Conservation (phyloP, 257 asterid genomes). For the Mitragyna speciosa region DNA sequence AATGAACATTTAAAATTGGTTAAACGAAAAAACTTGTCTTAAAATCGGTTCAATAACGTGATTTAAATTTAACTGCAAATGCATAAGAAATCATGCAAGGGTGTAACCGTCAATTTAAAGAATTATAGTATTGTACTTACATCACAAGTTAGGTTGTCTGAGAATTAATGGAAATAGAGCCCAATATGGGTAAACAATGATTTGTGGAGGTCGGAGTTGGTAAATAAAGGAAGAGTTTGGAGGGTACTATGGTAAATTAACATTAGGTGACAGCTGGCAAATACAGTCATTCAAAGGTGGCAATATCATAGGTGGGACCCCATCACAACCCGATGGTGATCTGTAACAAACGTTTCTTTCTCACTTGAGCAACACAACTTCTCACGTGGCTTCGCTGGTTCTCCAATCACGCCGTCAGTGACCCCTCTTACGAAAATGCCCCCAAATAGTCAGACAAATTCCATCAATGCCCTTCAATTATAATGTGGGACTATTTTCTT, state of each 20-base stretch:
- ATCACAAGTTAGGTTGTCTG: background rate
- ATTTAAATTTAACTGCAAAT: background rate
- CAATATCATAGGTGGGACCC: slow-evolving; percentile 38
- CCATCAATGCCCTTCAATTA: slow-evolving; percentile 2
- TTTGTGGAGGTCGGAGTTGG: background rate
- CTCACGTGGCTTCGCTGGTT: slow-evolving; percentile 50
- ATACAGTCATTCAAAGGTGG: slow-evolving; percentile 38
- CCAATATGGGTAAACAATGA: background rate
- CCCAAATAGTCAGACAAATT: background rate
- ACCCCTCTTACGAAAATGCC: background rate
- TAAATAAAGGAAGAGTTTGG: background rate
- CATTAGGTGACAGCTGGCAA: slow-evolving; percentile 44
- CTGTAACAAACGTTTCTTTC: slow-evolving; percentile 31
- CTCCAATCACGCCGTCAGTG: slow-evolving; percentile 30
- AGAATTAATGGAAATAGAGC: background rate
- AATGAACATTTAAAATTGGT: background rate
- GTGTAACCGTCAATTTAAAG: background rate
- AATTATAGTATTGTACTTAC: background rate
- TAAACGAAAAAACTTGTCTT: background rate
- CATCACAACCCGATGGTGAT: slow-evolving; percentile 35
- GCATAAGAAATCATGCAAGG: background rate
- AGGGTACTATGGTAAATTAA: slow-evolving; percentile 25
- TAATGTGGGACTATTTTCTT: background rate
- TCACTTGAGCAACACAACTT: background rate
- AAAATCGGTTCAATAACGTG: background rate